phyloP scores from a whole-genome alignment of 495 filamentous ascomycete species.

The Penicillium antarcticum region DNA sequence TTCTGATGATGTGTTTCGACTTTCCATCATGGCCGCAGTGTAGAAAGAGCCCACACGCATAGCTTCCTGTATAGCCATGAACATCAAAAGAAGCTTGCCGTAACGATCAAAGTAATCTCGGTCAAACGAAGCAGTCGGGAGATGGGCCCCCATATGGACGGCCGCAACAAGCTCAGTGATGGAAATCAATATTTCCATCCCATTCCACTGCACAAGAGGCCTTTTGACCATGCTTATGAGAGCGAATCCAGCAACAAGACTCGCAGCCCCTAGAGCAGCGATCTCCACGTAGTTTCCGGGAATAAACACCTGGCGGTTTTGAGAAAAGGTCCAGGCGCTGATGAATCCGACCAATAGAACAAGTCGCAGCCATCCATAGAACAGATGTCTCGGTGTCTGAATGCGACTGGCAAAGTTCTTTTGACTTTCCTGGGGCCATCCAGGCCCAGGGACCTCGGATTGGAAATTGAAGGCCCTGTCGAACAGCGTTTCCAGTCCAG shows the following conservation, averaged over 20 bases:
- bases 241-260: conserved; percentile 40
- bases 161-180: conserved; percentile 39
- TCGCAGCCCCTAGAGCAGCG: conserved; percentile 36
- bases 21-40: conserved; percentile 5
- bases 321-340: conserved; percentile 33
- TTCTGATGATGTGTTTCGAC: background rate
- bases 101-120: conserved; percentile 43
- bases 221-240: conserved; percentile 37
- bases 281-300: conserved; percentile 42
- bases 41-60: conserved; percentile 30
- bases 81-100: conserved; percentile 38
- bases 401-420: conserved; percentile 4
- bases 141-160: conserved; percentile 38
- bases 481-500: conserved; percentile 47
- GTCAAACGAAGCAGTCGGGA: conserved; percentile 28
- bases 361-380: conserved; percentile 32
- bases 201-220: conserved; percentile 37
- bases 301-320: conserved; percentile 28
- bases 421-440: conserved; percentile 11
- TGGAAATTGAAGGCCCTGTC: conserved; percentile 43
- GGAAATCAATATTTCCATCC: conserved; percentile 43
- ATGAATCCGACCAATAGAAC: conserved; percentile 31
- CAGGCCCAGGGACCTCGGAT: conserved; percentile 27
- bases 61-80: conserved; percentile 40
- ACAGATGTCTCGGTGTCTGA: conserved; percentile 14